Evolutionary conservation across 2,329 filamentous ascomycete genomes (phyloP).

Genomic region (Cladosporium colombiae): DNA sequence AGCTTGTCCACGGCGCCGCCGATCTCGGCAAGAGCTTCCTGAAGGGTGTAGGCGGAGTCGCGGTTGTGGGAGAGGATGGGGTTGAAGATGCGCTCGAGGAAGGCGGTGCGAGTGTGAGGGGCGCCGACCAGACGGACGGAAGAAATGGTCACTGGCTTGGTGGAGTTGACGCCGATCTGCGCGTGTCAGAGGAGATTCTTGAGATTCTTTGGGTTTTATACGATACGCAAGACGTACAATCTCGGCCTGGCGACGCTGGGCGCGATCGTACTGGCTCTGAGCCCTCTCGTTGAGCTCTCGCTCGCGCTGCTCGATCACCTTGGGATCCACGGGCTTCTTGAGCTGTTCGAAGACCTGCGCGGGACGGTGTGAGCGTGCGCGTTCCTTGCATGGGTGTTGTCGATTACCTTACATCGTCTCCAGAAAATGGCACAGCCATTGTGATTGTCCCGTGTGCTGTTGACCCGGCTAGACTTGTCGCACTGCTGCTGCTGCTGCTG

Average conservation of each 20-base stretch:
- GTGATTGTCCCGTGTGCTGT: neutral
- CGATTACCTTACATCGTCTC: constrained; percentile 17
- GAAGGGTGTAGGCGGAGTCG: constrained; percentile 66
- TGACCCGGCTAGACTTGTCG: neutral
- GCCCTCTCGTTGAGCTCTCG: constrained; percentile 61
- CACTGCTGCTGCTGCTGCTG: neutral
- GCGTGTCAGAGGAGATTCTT: neutral
- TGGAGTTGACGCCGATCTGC: constrained; percentile 78
- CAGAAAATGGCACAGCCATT: constrained; percentile 8
- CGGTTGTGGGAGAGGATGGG: constrained; percentile 70
- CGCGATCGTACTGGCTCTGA: constrained; percentile 60
- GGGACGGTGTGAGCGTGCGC: neutral
- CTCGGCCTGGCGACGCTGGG: constrained; percentile 64
- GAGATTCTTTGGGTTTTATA: neutral
- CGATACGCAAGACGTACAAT: constrained; percentile 53
- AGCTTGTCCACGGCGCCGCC: constrained; percentile 72
- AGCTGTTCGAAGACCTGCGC: constrained; percentile 61
- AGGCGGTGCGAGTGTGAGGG: constrained; percentile 76
- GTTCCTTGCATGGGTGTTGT: neutral
- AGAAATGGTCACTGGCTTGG: constrained; percentile 83
- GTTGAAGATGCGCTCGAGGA: constrained; percentile 78
- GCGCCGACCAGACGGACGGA: constrained; percentile 82
- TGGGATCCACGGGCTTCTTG: constrained; percentile 59
- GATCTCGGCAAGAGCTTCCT: constrained; percentile 74
- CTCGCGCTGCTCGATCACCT: constrained; percentile 60